A percentile compares a stretch with the other conserved stretches of the same genome.
Conservation (phyloP, 805 yeast genomes). For the Wickerhamiella sergipiensis region DNA sequence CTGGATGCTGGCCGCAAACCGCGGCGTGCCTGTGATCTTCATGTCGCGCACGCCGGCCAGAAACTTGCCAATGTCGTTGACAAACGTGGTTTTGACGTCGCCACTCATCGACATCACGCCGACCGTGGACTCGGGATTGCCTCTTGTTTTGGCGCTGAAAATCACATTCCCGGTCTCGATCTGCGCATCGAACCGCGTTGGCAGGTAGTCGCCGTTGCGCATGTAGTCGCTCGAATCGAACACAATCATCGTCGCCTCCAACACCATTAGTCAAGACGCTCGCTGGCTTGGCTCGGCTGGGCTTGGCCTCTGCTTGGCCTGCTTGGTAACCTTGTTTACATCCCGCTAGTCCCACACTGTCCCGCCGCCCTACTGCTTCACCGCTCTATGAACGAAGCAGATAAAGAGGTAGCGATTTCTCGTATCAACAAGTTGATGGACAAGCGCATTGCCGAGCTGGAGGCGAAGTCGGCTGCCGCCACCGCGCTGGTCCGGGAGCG, state of each 20-base stretch:
- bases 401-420: constrained; percentile 2
- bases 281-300: too few relatives aligned
- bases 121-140: constrained; percentile 89
- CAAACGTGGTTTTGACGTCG: constrained; percentile 75
- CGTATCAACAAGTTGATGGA: background rate
- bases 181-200: constrained; percentile 85
- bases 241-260: constrained; percentile 93
- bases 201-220: constrained; percentile 87
- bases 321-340: too few relatives aligned
- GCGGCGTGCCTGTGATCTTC: constrained; percentile 50
- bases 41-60: constrained; percentile 71
- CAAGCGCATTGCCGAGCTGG: background rate
- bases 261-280: constrained; percentile 44
- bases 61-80: constrained; percentile 75
- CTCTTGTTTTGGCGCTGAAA: constrained; percentile 70
- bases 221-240: constrained; percentile 91
- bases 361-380: too few relatives aligned
- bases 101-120: constrained; percentile 88
- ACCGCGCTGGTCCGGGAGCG: constrained; percentile 1
- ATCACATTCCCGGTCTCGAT: constrained; percentile 76
- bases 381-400: background rate
- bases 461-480: background rate
- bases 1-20: constrained; percentile 73
- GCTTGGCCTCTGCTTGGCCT: too few relatives aligned
- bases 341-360: too few relatives aligned